phyloP scores from a whole-genome alignment of 1,284 basidiomycete genomes.

The Phaffia rhodozyma region DNA sequence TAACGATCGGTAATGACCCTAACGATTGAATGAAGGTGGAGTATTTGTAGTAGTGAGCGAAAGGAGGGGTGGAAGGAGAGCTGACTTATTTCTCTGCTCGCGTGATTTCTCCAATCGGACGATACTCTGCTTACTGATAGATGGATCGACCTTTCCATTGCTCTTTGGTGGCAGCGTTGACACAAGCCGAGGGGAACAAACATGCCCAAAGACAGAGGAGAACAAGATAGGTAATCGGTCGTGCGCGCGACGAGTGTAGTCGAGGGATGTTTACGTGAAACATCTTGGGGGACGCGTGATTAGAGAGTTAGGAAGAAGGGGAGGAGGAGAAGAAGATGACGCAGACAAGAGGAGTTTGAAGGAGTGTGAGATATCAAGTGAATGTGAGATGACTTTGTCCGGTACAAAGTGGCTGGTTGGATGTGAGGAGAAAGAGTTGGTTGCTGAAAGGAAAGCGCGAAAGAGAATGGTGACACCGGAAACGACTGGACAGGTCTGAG shows the following conservation, averaged over 20 bases:
- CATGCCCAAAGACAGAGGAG: slow-evolving; percentile 1
- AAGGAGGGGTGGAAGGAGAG: background rate
- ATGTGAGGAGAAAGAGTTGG: no score
- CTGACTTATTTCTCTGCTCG: background rate
- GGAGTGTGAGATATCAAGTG: no score
- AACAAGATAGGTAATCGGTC: background rate
- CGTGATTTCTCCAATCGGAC: background rate
- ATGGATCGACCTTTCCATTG: slow-evolving; percentile 34
- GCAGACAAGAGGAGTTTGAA: no score
- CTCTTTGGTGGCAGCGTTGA: slow-evolving; percentile 16
- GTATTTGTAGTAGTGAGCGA: background rate
- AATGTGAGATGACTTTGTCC: no score
- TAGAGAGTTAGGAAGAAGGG: background rate
- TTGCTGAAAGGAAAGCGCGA: no score
- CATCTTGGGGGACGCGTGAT: background rate
- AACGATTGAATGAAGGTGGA: slow-evolving; percentile 21
- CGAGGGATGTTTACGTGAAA: background rate
- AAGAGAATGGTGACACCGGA: no score
- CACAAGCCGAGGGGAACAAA: background rate
- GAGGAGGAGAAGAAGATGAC: background rate
- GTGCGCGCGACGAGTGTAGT: background rate
- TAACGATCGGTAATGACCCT: slow-evolving; percentile 66
- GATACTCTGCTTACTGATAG: slow-evolving; percentile 32
- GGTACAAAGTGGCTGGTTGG: no score
- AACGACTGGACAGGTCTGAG: no score